phyloP scores from a whole-genome alignment of 2,329 filamentous ascomycete species.

The Arthrinium puccinioides region DNA sequence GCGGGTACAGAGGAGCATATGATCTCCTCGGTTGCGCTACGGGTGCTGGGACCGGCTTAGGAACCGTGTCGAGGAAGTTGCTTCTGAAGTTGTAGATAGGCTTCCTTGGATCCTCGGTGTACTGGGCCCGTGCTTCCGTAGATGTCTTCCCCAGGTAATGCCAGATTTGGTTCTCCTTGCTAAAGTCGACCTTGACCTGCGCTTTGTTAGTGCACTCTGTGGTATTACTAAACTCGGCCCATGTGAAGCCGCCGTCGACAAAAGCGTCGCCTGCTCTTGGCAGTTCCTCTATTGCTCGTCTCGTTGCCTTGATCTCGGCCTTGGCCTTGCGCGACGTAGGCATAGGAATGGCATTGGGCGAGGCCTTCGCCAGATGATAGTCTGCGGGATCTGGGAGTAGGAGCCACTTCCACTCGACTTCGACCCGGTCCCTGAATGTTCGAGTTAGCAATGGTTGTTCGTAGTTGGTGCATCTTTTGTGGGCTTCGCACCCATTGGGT shows the following conservation, averaged over 20 bases:
- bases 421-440: constrained; percentile 58
- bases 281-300: constrained; percentile 52
- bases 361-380: constrained; percentile 67
- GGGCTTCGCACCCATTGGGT: constrained; percentile 61
- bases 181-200: constrained; percentile 64
- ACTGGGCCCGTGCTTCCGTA: constrained; percentile 85
- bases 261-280: constrained; percentile 62
- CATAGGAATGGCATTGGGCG: constrained; percentile 63
- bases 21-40: constrained; percentile 16
- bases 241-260: constrained; percentile 59
- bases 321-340: constrained; percentile 55
- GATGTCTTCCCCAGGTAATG: constrained; percentile 80
- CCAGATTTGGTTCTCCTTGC: constrained; percentile 72
- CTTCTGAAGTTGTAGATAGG: constrained; percentile 59
- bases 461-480: constrained; percentile 2
- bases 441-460: constrained; percentile 30
- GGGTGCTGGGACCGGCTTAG: constrained; percentile 32
- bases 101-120: constrained; percentile 65
- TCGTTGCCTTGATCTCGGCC: constrained; percentile 59
- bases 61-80: constrained; percentile 66
- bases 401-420: constrained; percentile 81
- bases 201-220: constrained; percentile 48
- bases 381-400: constrained; percentile 65
- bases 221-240: constrained; percentile 71
- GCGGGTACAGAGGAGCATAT: constrained; percentile 18